Conservation (phyloP, 192 early-diverging fungal species). For the Haplosporangium gracile region DNA sequence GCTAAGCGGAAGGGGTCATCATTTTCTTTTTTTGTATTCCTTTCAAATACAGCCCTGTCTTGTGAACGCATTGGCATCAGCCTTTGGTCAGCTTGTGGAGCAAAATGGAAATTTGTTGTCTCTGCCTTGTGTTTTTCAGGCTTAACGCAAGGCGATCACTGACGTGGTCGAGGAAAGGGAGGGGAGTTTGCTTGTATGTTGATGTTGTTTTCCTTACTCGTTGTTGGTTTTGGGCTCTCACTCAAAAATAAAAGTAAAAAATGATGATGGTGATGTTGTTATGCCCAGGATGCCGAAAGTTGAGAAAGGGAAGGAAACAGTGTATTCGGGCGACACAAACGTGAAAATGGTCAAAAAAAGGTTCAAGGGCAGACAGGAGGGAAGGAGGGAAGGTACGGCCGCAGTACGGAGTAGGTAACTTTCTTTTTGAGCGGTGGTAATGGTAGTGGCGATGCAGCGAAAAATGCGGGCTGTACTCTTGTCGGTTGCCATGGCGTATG, state of each 20-base stretch:
- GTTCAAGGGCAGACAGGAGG: neutral
- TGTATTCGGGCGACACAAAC: neutral
- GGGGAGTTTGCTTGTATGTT: no score
- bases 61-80: no score
- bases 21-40: no score
- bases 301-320: neutral
- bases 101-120: no score
- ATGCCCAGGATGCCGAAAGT: neutral
- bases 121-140: no score
- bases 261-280: neutral
- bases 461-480: neutral
- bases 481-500: neutral
- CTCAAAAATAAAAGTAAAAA: neutral
- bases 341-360: neutral
- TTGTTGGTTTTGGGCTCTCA: neutral
- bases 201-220: no score
- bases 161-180: no score
- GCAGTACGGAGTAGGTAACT: neutral
- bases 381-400: neutral
- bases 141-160: no score
- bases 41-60: no score
- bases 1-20: neutral
- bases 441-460: neutral
- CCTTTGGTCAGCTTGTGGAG: no score
- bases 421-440: neutral